Percentiles rank a stretch among this genome's conserved stretches.
Evolutionary conservation across 2,329 filamentous ascomycete species (phyloP).

Genomic region (Colletotrichum horii): DNA sequence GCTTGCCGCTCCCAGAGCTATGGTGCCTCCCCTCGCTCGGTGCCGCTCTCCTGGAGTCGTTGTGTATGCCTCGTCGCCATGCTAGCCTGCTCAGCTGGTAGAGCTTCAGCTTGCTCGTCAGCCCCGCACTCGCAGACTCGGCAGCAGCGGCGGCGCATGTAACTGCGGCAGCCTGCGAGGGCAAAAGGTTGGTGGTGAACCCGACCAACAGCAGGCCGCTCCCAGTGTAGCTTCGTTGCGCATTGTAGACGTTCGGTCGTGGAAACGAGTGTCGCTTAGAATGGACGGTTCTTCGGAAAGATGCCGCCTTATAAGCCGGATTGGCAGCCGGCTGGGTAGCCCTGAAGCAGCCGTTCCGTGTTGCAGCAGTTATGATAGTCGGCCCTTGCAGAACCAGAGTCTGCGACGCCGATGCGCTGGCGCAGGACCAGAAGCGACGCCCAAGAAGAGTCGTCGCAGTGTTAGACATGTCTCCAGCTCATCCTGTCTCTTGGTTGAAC

Average conservation of each 20-base stretch:
- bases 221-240: constrained; percentile 58
- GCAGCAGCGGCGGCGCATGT: constrained; percentile 41
- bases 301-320: background rate
- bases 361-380: background rate
- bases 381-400: constrained; percentile 11
- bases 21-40: constrained; percentile 34
- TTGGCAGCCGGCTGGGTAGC: background rate
- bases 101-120: constrained; percentile 34
- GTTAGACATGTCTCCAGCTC: constrained; percentile 47
- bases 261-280: constrained; percentile 7
- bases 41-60: constrained; percentile 25
- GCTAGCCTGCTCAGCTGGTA: constrained; percentile 39
- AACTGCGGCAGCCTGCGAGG: constrained; percentile 41
- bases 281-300: constrained; percentile 11
- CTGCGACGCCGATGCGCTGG: constrained; percentile 23
- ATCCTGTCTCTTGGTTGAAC: constrained; percentile 30
- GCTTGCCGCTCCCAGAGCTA: constrained; percentile 29
- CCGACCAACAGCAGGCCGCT: constrained; percentile 59
- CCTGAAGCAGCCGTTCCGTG: background rate
- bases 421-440: constrained; percentile 36
- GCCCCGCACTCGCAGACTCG: constrained; percentile 36
- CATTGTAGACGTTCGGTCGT: constrained; percentile 33
- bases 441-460: constrained; percentile 33
- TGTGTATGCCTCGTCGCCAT: constrained; percentile 39
- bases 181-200: constrained; percentile 41